These are phyloP conservation scores for Fraxinus angustifolia DNA, from an alignment of 305 asterid genomes.

Conservation along the genomic window DNA sequence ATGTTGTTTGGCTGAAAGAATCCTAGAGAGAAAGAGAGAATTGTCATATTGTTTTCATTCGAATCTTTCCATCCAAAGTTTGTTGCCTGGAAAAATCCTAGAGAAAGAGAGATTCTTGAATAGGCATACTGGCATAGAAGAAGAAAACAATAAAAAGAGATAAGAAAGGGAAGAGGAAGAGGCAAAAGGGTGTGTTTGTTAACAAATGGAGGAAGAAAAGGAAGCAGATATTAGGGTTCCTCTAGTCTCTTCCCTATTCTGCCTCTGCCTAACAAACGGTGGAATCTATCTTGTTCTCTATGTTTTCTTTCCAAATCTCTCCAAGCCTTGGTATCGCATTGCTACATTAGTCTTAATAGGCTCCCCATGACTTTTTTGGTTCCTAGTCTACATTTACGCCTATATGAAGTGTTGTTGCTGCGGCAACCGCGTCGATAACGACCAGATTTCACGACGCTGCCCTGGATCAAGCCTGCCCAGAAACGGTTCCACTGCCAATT, in stretches of 20 bases:
- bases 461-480: conserved; percentile 1
- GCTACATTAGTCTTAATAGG: conserved; percentile 53
- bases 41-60: neutral
- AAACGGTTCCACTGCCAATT: conserved; percentile 13
- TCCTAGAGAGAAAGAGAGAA: neutral
- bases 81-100: neutral
- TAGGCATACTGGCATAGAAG: neutral
- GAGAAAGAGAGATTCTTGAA: neutral
- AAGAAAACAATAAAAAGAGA: neutral
- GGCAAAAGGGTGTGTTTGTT: neutral
- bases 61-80: neutral
- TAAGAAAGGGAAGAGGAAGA: neutral
- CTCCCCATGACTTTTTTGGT: conserved; percentile 63
- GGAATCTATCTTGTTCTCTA: conserved; percentile 48
- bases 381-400: conserved; percentile 47
- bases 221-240: conserved; percentile 58
- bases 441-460: conserved; percentile 20
- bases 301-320: conserved; percentile 35
- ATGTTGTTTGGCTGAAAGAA: neutral
- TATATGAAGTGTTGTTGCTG: conserved; percentile 37
- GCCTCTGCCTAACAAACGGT: conserved; percentile 47
- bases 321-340: conserved; percentile 54
- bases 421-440: neutral
- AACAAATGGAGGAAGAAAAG: conserved; percentile 52
- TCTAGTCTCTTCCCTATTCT: conserved; percentile 43